Base-by-base conservation (phyloP, 805 yeast genomes). In the Dipodascus albidus region DNA sequence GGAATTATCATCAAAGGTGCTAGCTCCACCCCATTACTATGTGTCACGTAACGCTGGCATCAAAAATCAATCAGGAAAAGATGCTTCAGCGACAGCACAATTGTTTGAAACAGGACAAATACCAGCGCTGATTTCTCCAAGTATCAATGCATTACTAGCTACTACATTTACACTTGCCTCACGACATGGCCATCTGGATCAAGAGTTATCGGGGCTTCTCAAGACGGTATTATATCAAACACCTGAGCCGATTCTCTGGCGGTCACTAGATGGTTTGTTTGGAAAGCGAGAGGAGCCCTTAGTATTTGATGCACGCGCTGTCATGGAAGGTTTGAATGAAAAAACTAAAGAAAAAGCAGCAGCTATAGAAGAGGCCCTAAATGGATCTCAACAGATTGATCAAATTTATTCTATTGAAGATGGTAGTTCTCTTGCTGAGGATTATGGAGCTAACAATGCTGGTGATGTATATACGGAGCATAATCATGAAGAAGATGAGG, bases 191-290 rank as follows among this genome's bases (percentile, higher is more conserved):
- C 19, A 49, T 15, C 53, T 23, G 3, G 20, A 17, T 17, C 14
- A 38, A 14, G 4, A 6, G 44, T 27, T 55, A 14, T 22, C 50
- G 8, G 49, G 50, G 2, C 22, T 11, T 17, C 49, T 55, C 23
- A 53, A 53, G 33, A 19, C 41, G 2, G 53, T 53, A 2, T 38
- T 55, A 11, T 55, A 24, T 44, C 54, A 53, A 49, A 53, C 44
- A 3, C 56, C 58, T 9, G 56, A 55, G 50, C 53, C 55, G 2
- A 51, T 53, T 21, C 19, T 53, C 2, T 55, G 58, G 58, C 41
- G 58, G n/a, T 15, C 52, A 2, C 50, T 55, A 8, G 58, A 55
- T 49, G 56, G 56, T 1, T 11, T 55, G 24, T 55, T 55, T 23
- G 53, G 44, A 3, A 52, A 54, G 23, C 52, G 53, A 2, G 23